Evolutionary conservation across 164 flowering plant genomes (phyloP).

Genomic region (Platanus orientalis): DNA sequence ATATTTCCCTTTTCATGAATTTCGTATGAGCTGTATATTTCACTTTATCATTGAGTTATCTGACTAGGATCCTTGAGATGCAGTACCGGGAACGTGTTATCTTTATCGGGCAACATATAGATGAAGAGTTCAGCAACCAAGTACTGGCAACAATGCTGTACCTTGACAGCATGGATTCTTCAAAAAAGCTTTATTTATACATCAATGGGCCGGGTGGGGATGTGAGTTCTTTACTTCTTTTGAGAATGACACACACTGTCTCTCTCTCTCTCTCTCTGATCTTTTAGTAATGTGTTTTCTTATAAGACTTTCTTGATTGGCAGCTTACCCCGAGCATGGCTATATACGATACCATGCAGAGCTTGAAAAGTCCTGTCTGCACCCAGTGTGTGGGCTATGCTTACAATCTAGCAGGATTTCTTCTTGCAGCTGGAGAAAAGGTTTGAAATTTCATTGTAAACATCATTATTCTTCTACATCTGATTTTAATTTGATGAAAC

Average conservation of each 20-base stretch:
- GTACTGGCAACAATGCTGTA: constrained; percentile 86
- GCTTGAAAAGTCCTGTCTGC: constrained; percentile 74
- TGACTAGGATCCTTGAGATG: constrained; percentile 22
- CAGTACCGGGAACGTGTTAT: constrained; percentile 91
- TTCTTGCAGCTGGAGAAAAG: constrained; percentile 95
- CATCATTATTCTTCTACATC: constrained; percentile 3
- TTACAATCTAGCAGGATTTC: constrained; percentile 65
- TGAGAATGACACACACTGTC: neutral
- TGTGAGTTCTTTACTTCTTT: constrained; percentile 72
- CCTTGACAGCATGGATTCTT: constrained; percentile 74
- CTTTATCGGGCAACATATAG: constrained; percentile 69
- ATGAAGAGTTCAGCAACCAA: constrained; percentile 79
- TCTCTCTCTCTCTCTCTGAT: constrained; percentile 3
- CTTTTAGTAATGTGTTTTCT: neutral
- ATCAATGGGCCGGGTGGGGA: constrained; percentile 89
- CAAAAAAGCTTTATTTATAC: constrained; percentile 53
- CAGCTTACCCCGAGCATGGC: constrained; percentile 89
- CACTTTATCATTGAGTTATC: neutral
- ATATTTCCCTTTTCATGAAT: neutral
- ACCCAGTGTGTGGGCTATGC: constrained; percentile 80
- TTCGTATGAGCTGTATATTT: neutral
- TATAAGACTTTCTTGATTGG: constrained; percentile 15
- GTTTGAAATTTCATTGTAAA: constrained; percentile 26
- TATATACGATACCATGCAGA: constrained; percentile 82
- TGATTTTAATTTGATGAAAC: neutral